Evolutionary conservation across 2,329 filamentous ascomycete species (phyloP), one percentile per base, ranked within the genome.

Genomic region (Nemania diffusa): DNA sequence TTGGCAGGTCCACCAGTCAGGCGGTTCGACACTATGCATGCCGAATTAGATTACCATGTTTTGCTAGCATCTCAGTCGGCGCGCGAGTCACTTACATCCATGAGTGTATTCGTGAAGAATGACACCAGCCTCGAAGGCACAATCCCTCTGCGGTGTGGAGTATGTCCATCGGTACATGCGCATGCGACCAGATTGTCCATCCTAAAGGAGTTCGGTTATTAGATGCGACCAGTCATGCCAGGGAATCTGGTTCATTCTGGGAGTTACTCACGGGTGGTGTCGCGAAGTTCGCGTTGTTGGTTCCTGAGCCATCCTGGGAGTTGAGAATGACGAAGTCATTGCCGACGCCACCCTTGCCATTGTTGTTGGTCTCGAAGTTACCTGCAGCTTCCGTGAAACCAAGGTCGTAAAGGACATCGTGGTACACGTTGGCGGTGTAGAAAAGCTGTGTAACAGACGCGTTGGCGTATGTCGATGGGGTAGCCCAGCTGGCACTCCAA

Each of bases 71-170:
- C 34, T 48, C n/a, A 3, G 17, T 9, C n/a, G 7, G n/a, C 24
- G 17, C 1, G 40, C 15, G 44, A 27, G 42, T 26, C 9, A 73
- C 80, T 77, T 72, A 81, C 80, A 27, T 65, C 83, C 84, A 77
- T 87, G 85, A 0, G 82, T 85, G 73, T 84, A 87, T 73, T 88
- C 86, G 79, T 90, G 88, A 67, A 90, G 84, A 24, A 90, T 81
- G 20, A 90, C 85, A 64, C 85, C 84, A 5, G 85, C 83, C 55
- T 90, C 87, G 69, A 90, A 89, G n/a, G 81, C 77, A 65, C 82
- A 83, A 75, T 89, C 87, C 6, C 86, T 81, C 62, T 79, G 73
- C 0, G 85, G 85, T 0, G 76, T 82, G 6, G 83, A 81, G 9
- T 72, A 70, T 8, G 79, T 83, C 84, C 85, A 90, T 55, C 89